Percentiles rank a stretch among this genome's conserved stretches.
Conservation (phyloP, 2,329 filamentous ascomycete species). For the Aspergillus nomiae region DNA sequence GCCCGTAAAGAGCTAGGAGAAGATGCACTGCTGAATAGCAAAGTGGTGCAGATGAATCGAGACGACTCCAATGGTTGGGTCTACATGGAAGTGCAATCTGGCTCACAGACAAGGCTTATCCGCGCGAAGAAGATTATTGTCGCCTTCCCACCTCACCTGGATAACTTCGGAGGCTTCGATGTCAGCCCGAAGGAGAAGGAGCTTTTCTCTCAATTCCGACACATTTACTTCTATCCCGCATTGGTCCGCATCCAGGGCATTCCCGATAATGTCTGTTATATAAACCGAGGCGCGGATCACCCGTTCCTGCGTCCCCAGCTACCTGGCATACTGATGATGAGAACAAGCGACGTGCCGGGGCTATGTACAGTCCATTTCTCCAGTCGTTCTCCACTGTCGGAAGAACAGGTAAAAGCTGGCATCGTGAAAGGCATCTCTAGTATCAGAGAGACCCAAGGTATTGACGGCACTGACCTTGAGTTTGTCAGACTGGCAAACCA, state of each 20-base stretch:
- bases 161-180: neutral
- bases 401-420: conserved; percentile 9
- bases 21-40: neutral
- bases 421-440: conserved; percentile 10
- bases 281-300: conserved; percentile 7
- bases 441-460: neutral
- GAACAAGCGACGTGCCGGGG: neutral
- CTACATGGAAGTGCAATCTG: neutral
- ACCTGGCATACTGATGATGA: conserved; percentile 13
- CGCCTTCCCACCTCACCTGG: neutral
- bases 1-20: neutral
- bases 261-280: neutral
- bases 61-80: neutral
- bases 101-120: neutral
- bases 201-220: neutral
- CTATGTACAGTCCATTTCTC: neutral
- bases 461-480: conserved; percentile 21
- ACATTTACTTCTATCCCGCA: conserved; percentile 20
- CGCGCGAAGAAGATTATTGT: conserved; percentile 3
- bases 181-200: neutral
- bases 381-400: neutral
- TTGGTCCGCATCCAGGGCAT: conserved; percentile 34
- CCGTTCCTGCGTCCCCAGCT: conserved; percentile 8
- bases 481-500: conserved; percentile 38
- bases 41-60: neutral